A percentile compares a stretch with the other conserved stretches of the same genome.
These are phyloP conservation scores for Trichosporon asahii DNA, from an alignment of 1,284 basidiomycete genomes.

Conservation along the genomic window DNA sequence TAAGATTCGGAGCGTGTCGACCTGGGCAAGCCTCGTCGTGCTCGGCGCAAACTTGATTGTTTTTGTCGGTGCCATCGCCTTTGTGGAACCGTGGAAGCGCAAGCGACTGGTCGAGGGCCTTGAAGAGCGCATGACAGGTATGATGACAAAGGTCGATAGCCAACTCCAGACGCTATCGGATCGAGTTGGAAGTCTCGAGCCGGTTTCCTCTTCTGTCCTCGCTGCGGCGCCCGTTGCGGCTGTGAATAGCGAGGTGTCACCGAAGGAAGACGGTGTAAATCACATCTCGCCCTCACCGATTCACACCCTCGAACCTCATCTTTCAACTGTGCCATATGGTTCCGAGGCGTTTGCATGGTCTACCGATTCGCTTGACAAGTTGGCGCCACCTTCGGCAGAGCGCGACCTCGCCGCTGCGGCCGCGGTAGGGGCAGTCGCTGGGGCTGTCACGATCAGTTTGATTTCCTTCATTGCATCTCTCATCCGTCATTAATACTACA, in stretches of 20 bases:
- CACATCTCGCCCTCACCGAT: background rate
- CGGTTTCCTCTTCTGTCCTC: background rate
- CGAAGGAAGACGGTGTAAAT: background rate
- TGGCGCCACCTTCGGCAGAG: conserved; percentile 30
- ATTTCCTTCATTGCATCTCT: conserved; percentile 3
- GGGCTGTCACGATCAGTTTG: conserved; percentile 13
- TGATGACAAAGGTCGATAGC: conserved; percentile 59
- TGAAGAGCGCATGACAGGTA: conserved; percentile 74
- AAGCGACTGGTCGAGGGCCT: conserved; percentile 76
- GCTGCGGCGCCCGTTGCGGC: background rate
- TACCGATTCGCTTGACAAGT: conserved; percentile 22
- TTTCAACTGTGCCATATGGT: background rate
- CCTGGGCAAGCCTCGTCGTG: conserved; percentile 79
- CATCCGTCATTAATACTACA: conserved; percentile 5
- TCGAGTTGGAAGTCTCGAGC: conserved; percentile 29
- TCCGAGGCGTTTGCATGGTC: conserved; percentile 14
- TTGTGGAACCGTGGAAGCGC: conserved; percentile 93
- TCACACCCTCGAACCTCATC: background rate
- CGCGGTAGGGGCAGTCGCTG: conserved; percentile 23
- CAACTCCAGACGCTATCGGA: conserved; percentile 58
- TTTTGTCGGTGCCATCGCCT: conserved; percentile 77
- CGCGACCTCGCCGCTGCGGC: conserved; percentile 31
- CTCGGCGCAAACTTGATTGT: conserved; percentile 81
- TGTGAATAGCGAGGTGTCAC: background rate
- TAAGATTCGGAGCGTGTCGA: conserved; percentile 88